Evolutionary conservation across 805 yeast species (phyloP), one percentile per base, ranked within the genome.

Genomic region (Suhomyces kilbournensis): DNA sequence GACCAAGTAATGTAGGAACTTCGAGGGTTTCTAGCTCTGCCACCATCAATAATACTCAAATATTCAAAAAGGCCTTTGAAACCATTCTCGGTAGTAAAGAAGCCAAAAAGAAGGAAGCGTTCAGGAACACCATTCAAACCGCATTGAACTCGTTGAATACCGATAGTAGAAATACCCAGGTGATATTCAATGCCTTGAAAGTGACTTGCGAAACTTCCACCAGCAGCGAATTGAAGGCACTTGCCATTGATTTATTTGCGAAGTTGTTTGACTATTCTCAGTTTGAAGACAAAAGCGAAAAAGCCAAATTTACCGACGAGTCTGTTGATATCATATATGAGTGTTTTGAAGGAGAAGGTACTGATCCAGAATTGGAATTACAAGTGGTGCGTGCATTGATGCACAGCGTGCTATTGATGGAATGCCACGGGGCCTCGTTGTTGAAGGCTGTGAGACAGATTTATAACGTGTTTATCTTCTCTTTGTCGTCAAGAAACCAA

Each of bases 321-420:
- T 90, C 96, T 0, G 88, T 93, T 42, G 87, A 86, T 57, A 88
- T 91, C 14, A 88, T 92, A 20, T 82, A 94, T 22, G 83, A 86
- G 23, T 88, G 96, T 58, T 93, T 90, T 67, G 89, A 86, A 55
- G 96, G 96, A 22, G 99, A 94, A 68, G 90, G 91, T 1, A 90
- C 98, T 0, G 96, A 92, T 65, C 88, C 88, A 22, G 84, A 80
- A 52, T 83, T 96, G 32, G 99, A 96, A 72, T 72, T 94, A 52
- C 99, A 96, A 71, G 93, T 94, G 10, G 87, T 93, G 30, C 84
- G 96, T 63, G 97, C 97, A 0, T 75, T 96, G 48, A 86, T 93
- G 66, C 90, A 94, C 56, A 93, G 96, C 48, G 86, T 91, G 14
- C 76, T 93, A 32, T 88, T 90, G 56, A 77, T 88, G 68, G 88